phyloP scores from a whole-genome alignment of 768 basidiomycete genomes.

The Pulveroboletus sp. region DNA sequence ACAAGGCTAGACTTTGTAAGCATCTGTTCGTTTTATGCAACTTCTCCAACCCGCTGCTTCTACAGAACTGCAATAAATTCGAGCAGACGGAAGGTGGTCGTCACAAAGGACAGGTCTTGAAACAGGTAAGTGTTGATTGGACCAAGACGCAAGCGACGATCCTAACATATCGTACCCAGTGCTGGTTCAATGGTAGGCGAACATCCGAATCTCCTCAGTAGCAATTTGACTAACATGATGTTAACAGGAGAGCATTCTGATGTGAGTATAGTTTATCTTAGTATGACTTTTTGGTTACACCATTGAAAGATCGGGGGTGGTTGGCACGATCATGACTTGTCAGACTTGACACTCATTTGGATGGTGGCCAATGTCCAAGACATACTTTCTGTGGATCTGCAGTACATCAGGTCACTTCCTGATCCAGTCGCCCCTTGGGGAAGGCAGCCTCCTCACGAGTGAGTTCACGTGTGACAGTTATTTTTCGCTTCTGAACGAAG shows the following conservation, averaged over 20 bases:
- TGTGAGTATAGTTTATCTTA: conserved; percentile 2
- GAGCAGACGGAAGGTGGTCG: conserved; percentile 52
- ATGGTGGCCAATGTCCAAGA: conserved; percentile 59
- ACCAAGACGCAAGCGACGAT: not conserved
- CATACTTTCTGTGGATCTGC: conserved; percentile 53
- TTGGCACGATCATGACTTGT: conserved; percentile 62
- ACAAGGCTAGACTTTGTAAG: conserved; percentile 66
- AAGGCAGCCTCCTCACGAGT: conserved; percentile 61
- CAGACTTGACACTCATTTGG: conserved; percentile 63
- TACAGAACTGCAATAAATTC: conserved; percentile 61
- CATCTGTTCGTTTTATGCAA: not conserved
- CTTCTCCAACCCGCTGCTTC: not conserved
- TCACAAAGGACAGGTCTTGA: conserved; percentile 55
- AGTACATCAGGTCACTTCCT: conserved; percentile 49
- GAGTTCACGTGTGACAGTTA: conserved; percentile 20
- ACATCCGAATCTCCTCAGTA: not conserved
- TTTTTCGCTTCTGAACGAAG: not conserved
- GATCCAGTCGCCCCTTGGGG: conserved; percentile 61
- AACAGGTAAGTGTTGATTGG: conserved; percentile 48
- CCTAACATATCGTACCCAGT: conserved; percentile 35
- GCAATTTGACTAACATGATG: conserved; percentile 5
- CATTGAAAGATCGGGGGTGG: conserved; percentile 62
- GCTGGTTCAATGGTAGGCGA: conserved; percentile 66
- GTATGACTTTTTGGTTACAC: not conserved
- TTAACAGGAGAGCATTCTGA: conserved; percentile 29